Evolutionary conservation across 345 rosid species (phyloP).

Genomic region (Salix dunnii): DNA sequence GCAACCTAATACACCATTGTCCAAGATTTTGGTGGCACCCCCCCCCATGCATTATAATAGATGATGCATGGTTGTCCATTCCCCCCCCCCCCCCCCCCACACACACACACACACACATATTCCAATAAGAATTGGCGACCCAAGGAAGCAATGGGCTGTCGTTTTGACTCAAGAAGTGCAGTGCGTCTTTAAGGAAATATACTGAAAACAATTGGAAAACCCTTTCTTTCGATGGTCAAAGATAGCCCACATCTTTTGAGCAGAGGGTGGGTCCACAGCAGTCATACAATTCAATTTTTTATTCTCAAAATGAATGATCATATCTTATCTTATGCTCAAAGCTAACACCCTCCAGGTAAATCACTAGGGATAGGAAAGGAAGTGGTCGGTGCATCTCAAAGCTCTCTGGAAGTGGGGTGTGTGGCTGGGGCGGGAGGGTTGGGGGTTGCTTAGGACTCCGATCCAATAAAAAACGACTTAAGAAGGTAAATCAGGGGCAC

Average conservation of each 20-base stretch:
- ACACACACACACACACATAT: too few relatives aligned
- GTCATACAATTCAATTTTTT: too few relatives aligned
- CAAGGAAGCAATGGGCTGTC: background rate
- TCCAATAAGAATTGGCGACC: background rate
- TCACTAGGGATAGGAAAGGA: too few relatives aligned
- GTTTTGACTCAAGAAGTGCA: background rate
- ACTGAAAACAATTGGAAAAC: background rate
- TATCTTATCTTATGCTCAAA: too few relatives aligned
- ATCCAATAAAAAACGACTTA: background rate
- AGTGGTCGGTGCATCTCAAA: background rate
- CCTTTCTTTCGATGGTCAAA: background rate
- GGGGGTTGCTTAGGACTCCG: too few relatives aligned
- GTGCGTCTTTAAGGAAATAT: background rate
- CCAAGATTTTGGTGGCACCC: background rate
- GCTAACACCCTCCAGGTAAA: too few relatives aligned
- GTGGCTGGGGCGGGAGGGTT: too few relatives aligned
- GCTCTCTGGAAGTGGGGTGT: background rate
- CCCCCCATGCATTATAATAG: background rate
- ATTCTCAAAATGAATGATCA: too few relatives aligned
- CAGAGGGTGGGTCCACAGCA: too few relatives aligned
- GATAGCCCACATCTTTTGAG: background rate
- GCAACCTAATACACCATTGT: background rate
- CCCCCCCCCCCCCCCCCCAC: background rate
- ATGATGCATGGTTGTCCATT: background rate
- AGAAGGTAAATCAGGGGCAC: constrained; percentile 1